phyloP scores from a whole-genome alignment of 1,284 basidiomycete species.

The Tranzscheliella williamsii region DNA sequence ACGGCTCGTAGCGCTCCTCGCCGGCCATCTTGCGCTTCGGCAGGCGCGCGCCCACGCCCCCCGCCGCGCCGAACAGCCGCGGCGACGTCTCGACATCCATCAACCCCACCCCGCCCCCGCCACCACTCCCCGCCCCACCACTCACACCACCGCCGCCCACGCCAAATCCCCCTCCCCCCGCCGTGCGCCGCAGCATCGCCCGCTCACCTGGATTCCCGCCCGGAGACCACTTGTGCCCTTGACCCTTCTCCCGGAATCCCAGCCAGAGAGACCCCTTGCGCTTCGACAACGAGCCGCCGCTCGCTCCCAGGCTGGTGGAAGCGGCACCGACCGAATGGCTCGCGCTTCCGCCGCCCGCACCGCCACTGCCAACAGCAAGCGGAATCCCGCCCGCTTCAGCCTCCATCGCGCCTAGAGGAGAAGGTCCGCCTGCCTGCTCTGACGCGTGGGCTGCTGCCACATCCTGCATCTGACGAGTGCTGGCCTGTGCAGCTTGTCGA shows the following conservation, averaged over 20 bases:
- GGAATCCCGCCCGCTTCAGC: neutral
- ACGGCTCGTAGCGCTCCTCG: conserved; percentile 42
- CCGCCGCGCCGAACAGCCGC: conserved; percentile 8
- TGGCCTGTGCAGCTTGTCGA: neutral
- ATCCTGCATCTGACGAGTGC: neutral
- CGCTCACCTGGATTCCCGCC: neutral
- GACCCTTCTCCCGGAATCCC: conserved; percentile 33
- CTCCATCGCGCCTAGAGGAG: neutral
- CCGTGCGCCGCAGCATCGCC: neutral
- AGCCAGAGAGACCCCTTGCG: conserved; percentile 37
- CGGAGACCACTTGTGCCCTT: conserved; percentile 32
- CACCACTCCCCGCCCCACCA: conserved; percentile 5
- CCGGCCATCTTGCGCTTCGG: conserved; percentile 37
- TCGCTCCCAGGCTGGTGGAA: conserved; percentile 5
- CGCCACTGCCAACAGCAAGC: neutral
- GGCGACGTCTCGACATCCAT: conserved; percentile 34
- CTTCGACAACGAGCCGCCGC: conserved; percentile 14
- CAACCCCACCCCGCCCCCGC: neutral
- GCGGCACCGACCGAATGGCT: neutral
- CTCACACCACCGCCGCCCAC: conserved; percentile 1
- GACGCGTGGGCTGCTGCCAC: neutral
- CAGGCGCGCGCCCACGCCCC: conserved; percentile 5
- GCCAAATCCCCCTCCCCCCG: neutral
- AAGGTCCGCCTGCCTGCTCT: no score
- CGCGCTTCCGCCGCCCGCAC: neutral